Evolutionary conservation across 2,329 filamentous ascomycete genomes (phyloP), one percentile per base, ranked within the genome.

Genomic region (Colletotrichum sp.): DNA sequence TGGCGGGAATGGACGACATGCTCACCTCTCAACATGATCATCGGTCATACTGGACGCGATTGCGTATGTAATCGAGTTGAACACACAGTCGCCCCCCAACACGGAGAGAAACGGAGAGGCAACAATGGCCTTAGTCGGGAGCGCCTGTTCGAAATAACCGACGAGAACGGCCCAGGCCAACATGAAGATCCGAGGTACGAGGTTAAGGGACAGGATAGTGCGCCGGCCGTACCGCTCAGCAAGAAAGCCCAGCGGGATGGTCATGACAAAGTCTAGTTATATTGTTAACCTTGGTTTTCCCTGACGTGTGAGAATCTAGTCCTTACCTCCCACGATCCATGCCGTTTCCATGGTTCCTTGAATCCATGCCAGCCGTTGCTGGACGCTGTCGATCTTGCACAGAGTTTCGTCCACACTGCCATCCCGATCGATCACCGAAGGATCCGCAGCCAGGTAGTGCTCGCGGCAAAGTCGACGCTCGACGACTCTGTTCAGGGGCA

Each of bases 371-470:
- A 92, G 82, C 18, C 83, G 82, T 71, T 87, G 83, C 79, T 92
- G 90, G 7, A 92, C 85, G 15, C 80, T 80, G 72, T 90, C 86
- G 12, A 89, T 80, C 79, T 92, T 92, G 81, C 90, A 92, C 5
- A 90, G 80, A 73, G 85, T 81, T 80, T 92, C 90, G 2, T 87
- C 84, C 3, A 92, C 81, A 26, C 81, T 81, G 6, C 87, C 87
- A 68, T 85, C 84, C 0, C 21, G 15, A 7, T 71, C 75, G 18
- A 76, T 64, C 4, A 76, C 71, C 5, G 75, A 81, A 60, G 87
- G 87, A 12, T 90, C 85, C 5, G 84, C 81, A 9, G 70, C 77
- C 16, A 75, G 75, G 78, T 91, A 92, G 80, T 90, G 87, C 24
- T 89, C 87, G 28, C 85, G 81, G 72, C 90, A 92, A 8, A 90